Evolutionary conservation across 495 filamentous ascomycete species (phyloP).

Genomic region (Pyronema domesticum): DNA sequence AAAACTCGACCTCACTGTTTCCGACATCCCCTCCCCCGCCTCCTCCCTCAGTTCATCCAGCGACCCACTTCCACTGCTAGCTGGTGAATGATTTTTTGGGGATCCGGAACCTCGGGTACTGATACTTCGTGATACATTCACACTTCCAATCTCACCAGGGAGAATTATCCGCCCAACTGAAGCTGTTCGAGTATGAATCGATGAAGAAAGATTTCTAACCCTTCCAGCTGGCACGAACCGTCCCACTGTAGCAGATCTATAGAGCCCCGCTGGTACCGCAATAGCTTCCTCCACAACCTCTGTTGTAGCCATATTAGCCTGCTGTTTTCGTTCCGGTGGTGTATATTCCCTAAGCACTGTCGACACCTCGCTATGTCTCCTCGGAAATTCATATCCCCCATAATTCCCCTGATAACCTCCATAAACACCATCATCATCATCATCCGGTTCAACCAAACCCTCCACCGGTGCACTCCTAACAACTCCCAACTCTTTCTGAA

Average conservation of each 20-base stretch:
- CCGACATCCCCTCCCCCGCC: background rate
- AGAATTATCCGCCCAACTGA: conserved; percentile 17
- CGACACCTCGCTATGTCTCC: conserved; percentile 12
- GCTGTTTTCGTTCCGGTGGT: conserved; percentile 7
- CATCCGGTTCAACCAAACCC: background rate
- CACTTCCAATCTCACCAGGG: conserved; percentile 9
- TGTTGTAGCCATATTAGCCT: background rate
- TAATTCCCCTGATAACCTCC: background rate
- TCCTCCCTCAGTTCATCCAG: background rate
- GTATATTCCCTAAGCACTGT: conserved; percentile 16
- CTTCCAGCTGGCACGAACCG: conserved; percentile 13
- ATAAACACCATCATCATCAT: background rate
- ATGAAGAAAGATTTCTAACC: conserved; percentile 5
- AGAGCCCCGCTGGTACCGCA: conserved; percentile 3
- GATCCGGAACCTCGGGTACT: background rate
- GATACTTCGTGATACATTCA: background rate
- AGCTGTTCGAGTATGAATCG: conserved; percentile 8
- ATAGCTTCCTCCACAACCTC: conserved; percentile 9
- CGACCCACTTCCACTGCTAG: background rate
- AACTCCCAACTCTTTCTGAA: background rate
- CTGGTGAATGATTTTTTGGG: background rate
- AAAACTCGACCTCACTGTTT: too few species aligned
- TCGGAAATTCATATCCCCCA: background rate
- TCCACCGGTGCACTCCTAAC: background rate
- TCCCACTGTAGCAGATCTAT: conserved; percentile 17